phyloP scores from a whole-genome alignment of 805 yeast genomes.

The Cyberlindnera euphorbiae region DNA sequence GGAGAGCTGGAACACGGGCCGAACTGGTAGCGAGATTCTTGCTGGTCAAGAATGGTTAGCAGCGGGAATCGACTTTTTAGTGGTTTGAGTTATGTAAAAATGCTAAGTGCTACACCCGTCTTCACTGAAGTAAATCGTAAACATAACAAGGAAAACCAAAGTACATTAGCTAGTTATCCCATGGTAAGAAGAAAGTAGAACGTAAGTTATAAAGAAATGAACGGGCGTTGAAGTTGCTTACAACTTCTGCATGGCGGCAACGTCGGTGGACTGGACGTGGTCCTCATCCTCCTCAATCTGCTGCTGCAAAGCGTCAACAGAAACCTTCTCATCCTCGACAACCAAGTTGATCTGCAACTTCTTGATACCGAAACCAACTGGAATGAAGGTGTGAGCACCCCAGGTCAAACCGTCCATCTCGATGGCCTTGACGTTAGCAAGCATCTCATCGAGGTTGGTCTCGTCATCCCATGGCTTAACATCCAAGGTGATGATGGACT shows the following conservation, averaged over 20 bases:
- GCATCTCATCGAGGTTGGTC: constrained; percentile 87
- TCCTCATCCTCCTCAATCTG: constrained; percentile 87
- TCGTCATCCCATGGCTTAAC: constrained; percentile 99
- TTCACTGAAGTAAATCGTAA: too few relatives aligned
- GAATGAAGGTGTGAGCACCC: constrained; percentile 97
- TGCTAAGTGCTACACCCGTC: too few relatives aligned
- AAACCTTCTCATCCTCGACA: constrained; percentile 94
- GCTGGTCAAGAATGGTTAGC: constrained; percentile 41
- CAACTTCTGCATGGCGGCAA: constrained; percentile 98
- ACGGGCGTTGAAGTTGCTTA: constrained; percentile 37
- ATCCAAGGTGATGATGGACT: constrained; percentile 93
- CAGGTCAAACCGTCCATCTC: constrained; percentile 91
- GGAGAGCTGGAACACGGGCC: constrained; percentile 42
- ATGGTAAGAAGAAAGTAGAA: constrained; percentile 3
- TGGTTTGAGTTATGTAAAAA: constrained; percentile 15
- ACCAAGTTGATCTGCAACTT: constrained; percentile 98
- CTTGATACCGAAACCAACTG: constrained; percentile 99
- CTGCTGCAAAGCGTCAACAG: constrained; percentile 83
- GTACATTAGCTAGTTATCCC: constrained; percentile 16
- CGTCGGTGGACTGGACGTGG: constrained; percentile 98
- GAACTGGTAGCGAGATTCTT: constrained; percentile 40
- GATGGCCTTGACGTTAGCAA: constrained; percentile 80
- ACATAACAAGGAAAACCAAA: constrained; percentile 8
- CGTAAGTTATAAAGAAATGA: constrained; percentile 9
- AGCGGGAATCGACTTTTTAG: constrained; percentile 46